These are phyloP conservation scores for Urtica urens DNA, from an alignment of 306 rosid species.

Conservation along the genomic window DNA sequence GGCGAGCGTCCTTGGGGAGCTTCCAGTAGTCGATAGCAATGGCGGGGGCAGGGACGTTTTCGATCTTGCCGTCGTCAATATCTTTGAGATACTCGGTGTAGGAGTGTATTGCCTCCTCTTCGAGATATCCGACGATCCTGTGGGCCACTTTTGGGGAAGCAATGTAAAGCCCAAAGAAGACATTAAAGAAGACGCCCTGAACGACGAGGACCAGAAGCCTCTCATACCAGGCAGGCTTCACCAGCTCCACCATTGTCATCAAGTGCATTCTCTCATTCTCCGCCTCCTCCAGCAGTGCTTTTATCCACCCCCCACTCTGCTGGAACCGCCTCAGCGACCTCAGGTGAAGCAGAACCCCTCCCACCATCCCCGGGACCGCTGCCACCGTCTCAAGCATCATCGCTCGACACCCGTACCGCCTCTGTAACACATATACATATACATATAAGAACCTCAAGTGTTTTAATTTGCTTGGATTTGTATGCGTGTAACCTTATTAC, in stretches of 20 bases:
- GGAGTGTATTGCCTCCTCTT: constrained; percentile 72
- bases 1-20: constrained; percentile 39
- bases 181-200: constrained; percentile 68
- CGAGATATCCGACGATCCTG: constrained; percentile 75
- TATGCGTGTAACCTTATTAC: not conserved
- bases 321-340: constrained; percentile 54
- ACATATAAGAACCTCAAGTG: not conserved
- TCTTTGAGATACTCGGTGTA: constrained; percentile 71
- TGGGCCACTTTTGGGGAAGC: constrained; percentile 64
- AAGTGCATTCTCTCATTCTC: constrained; percentile 83
- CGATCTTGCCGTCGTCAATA: constrained; percentile 52
- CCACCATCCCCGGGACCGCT: constrained; percentile 84
- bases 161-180: constrained; percentile 55
- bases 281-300: constrained; percentile 58
- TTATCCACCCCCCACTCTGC: constrained; percentile 80
- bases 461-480: too few relatives aligned
- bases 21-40: constrained; percentile 74
- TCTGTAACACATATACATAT: constrained; percentile 24
- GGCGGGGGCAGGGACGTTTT: constrained; percentile 65
- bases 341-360: constrained; percentile 53
- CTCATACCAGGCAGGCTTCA: constrained; percentile 61
- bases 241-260: constrained; percentile 74
- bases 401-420: constrained; percentile 71
- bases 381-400: constrained; percentile 89
- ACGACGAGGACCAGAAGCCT: constrained; percentile 56